Percentiles rank a stretch among this genome's conserved stretches.
Conservation (phyloP, 108 stramenopile genomes). For the Schizochytrium sp. region DNA sequence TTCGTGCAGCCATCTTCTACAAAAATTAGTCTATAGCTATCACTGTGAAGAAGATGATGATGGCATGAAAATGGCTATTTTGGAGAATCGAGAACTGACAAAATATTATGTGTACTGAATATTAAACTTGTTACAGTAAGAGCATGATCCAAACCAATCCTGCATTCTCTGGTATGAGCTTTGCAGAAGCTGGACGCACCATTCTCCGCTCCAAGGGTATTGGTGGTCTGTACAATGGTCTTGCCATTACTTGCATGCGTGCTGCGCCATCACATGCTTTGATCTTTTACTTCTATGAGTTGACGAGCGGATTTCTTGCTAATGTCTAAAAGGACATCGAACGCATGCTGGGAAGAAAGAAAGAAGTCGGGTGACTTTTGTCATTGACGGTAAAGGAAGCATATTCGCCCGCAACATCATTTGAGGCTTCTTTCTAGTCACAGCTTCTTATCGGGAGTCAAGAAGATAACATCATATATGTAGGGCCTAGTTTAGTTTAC, state of each 20-base stretch:
- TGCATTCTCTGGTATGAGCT: conserved; percentile 19
- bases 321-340: not conserved
- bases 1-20: too few species aligned
- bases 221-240: conserved; percentile 37
- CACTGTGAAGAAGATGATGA: too few species aligned
- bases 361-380: too few species aligned
- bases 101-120: not conserved
- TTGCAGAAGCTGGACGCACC: not conserved
- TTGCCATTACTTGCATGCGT: conserved; percentile 26
- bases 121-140: conserved; percentile 3
- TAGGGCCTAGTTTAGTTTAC: too few species aligned
- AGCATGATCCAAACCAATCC: conserved; percentile 55
- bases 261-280: conserved; percentile 57
- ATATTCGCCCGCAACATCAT: too few species aligned
- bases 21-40: too few species aligned
- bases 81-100: too few species aligned
- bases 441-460: too few species aligned
- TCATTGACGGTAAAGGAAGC: too few species aligned
- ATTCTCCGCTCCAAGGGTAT: not conserved
- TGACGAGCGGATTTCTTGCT: not conserved
- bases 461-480: too few species aligned
- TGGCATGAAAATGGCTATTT: too few species aligned
- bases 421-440: too few species aligned
- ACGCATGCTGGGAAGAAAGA: not conserved
- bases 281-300: conserved; percentile 60